These are phyloP conservation scores for Erigeron canadensis DNA, from an alignment of 129 eudicot species.

Conservation along the genomic window DNA sequence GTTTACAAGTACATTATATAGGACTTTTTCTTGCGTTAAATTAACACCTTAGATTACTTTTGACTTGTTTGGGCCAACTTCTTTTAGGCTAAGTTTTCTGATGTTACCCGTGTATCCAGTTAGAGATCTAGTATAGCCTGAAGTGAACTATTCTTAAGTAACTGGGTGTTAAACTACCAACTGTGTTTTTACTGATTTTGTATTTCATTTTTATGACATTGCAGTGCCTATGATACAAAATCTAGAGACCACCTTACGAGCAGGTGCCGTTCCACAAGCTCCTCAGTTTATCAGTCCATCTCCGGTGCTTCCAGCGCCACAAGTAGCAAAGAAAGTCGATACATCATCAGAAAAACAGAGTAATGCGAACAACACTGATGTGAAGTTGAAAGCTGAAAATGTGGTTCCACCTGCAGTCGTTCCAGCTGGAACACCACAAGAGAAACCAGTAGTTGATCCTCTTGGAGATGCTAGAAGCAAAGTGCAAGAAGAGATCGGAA, in stretches of 20 bases:
- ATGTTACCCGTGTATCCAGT: not conserved
- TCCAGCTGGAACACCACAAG: conserved; percentile 36
- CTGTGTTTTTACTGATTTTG: not conserved
- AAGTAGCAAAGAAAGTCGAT: conserved; percentile 15
- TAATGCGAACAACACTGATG: conserved; percentile 6
- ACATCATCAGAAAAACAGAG: conserved; percentile 24
- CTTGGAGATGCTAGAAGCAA: conserved; percentile 76
- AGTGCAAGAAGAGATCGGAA: conserved; percentile 77
- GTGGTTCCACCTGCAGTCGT: conserved; percentile 37
- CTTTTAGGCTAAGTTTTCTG: not conserved
- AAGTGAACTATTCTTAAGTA: not conserved
- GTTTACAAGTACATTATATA: too few species aligned
- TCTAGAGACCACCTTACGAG: conserved; percentile 71
- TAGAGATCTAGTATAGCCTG: not conserved
- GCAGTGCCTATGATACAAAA: conserved; percentile 98
- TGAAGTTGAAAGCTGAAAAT: not conserved
- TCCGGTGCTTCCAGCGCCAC: conserved; percentile 26
- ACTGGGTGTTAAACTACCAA: not conserved
- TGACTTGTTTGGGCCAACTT: not conserved
- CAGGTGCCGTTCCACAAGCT: conserved; percentile 89
- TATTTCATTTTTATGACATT: not conserved
- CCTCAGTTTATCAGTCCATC: conserved; percentile 74
- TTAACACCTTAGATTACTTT: not conserved
- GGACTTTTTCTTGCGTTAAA: too few species aligned
- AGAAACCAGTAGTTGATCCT: conserved; percentile 44